Conservation (phyloP, 1,139 yeast species). For the Magnusiomyces sp. region DNA sequence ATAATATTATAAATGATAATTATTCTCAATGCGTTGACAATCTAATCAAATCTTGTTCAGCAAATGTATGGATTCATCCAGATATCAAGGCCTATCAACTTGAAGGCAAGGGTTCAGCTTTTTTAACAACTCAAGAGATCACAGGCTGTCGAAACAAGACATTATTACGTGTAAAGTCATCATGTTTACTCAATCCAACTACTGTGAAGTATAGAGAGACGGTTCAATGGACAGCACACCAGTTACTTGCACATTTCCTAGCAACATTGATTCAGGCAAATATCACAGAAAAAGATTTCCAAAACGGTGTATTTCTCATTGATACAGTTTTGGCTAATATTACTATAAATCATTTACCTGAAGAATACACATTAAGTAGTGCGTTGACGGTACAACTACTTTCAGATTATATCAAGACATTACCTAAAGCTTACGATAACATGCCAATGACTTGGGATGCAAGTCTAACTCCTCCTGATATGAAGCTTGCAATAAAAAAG, state of each 20-base stretch:
- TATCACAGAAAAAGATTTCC: slow-evolving; percentile 2
- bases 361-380: no score
- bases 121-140: background rate
- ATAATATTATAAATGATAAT: no score
- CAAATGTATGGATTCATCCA: slow-evolving; percentile 4
- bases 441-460: slow-evolving; percentile 10
- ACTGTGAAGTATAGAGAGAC: background rate
- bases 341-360: no score
- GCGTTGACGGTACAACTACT: background rate
- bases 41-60: no score
- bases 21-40: no score
- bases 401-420: slow-evolving; percentile 7
- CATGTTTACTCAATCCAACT: background rate
- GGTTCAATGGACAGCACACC: slow-evolving; percentile 2
- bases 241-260: slow-evolving; percentile 3
- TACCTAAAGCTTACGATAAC: slow-evolving; percentile 9
- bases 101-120: slow-evolving; percentile 3
- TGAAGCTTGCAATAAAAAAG: slow-evolving; percentile 1
- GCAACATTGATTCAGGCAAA: background rate
- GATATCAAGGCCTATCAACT: slow-evolving; percentile 1
- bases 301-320: slow-evolving; percentile 3
- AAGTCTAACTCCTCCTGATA: background rate
- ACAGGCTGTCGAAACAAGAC: background rate
- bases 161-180: background rate
- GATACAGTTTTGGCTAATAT: no score